Base-by-base conservation (phyloP, 371 early-diverging fungal genomes). In the Mucor mucedo region DNA sequence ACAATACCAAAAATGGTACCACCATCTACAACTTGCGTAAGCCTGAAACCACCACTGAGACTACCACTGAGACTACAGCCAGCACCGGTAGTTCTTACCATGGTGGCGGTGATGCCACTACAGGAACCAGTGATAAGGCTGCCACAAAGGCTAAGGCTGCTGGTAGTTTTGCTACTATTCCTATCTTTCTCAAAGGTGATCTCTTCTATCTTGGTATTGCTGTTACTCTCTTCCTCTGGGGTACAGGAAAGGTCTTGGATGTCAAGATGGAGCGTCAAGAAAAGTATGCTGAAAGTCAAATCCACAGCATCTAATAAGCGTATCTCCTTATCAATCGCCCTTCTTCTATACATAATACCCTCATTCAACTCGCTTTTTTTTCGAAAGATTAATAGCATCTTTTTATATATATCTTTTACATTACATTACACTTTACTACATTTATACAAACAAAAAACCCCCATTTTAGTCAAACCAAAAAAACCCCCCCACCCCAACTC, bases 181-280 rank as follows among this genome's bases (percentile, higher is more conserved):
- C 56, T 3, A 48, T 72, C 32, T 58, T 72, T 27, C 44, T 39
- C 45, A 55, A 28, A 13, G 72, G 72, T 44, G 68, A 69, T 21
- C 47, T 72, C 32, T 72, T 72, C 49, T 72, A 65, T 9, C 30
- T 61, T 55, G 69, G 55, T 62, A n/a, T 62, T 39, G 44, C 45
- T 48, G 59, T 69, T 7, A 65, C 72, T 62, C 45, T 50, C 32
- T 28, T 57, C 9, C 69, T 72, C 5, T 72, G 72, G 72, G 33
- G 32, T 14, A 68, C 72, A 14, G 72, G 72, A 21, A 68, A 69
- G 44, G 40, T 52, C 7, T 62, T 72, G 14, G 72, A 72, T 55
- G 40, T 62, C 30, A 52, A 68, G 14, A 60, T 50, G 13, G 54
- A 72, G 7, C 68, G 72, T 14, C 62, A 68, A 62, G 72, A 72